Conservation (phyloP, 1,284 basidiomycete species). For the Gymnopus androsaceus region DNA sequence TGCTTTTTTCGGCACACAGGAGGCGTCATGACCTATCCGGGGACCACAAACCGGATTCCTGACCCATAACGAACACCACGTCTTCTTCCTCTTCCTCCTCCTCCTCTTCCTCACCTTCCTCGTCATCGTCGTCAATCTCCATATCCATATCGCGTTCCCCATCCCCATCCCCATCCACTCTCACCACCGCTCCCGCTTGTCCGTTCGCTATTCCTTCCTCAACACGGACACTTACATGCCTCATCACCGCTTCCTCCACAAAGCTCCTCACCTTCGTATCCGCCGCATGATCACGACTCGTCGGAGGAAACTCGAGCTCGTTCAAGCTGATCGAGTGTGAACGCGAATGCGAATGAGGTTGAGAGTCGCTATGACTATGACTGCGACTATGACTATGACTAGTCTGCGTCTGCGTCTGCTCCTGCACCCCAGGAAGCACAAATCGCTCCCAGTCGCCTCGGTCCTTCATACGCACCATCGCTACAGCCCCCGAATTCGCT, state of each 20-base stretch:
- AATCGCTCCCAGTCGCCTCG: constrained; percentile 41
- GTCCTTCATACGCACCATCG: constrained; percentile 10
- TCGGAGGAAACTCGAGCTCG: neutral
- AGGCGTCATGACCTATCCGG: constrained; percentile 4
- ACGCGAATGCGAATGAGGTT: neutral
- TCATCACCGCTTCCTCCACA: constrained; percentile 6
- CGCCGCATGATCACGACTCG: neutral
- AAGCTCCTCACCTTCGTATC: neutral
- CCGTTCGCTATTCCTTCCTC: constrained; percentile 2
- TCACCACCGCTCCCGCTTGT: neutral
- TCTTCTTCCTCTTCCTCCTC: constrained; percentile 43
- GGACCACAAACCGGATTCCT: constrained; percentile 8
- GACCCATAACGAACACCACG: constrained; percentile 44
- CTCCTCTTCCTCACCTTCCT: constrained; percentile 33
- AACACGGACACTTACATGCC: neutral
- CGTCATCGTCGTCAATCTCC: constrained; percentile 26
- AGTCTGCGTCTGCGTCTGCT: too few relatives aligned
- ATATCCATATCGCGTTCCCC: constrained; percentile 13
- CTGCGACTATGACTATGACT: too few relatives aligned
- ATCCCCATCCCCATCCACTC: constrained; percentile 9
- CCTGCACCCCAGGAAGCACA: constrained; percentile 69
- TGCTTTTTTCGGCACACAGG: too few relatives aligned
- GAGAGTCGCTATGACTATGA: constrained; percentile 43
- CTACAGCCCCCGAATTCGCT: too few relatives aligned
- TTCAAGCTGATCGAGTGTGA: neutral